Evolutionary conservation across 1,284 basidiomycete genomes (phyloP), one percentile per base, ranked within the genome.

Genomic region (Papiliotrema laurentii): DNA sequence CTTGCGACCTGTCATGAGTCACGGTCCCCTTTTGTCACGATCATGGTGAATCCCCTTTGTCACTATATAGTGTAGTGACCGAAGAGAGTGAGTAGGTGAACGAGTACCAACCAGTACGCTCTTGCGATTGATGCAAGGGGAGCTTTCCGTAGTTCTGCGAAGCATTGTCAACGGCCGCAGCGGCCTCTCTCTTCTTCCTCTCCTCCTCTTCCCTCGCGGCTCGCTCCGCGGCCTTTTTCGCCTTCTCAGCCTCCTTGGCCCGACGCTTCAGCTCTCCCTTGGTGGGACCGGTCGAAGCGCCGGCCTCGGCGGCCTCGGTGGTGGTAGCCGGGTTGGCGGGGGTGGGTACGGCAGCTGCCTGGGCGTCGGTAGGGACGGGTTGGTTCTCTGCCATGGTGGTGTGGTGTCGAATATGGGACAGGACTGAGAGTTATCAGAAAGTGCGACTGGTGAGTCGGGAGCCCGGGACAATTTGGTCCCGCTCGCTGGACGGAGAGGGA

Each of bases 251-350:
- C 54, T 88, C 86, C 73, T 94, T 96, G 26, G 87, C 88, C 28
- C 84, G 82, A 77, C 93, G 96, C 79, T 97, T 97, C 56, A 92
- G 76, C 66, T 94, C 91, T 68, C 80, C 90, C 76, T 97, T 97
- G 51, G 86, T 85, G 6, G 86, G 85, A 26, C 67, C 69, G 47
- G 61, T 56, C 41, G 66, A 52, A 5, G n/a, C 52, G 18, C 28
- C 46, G n/a, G 26, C 25, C 9, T 27, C 14, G 37, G 45, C 45
- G 27, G 31, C 28, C 28, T 46, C 55, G 42, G 54, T 49, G 45
- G 41, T 18, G 18, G 30, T 38, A 6, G 47, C 49, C 2, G 51
- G 46, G 33, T 49, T 37, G 25, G 50, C 50, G 18, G 53, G 31
- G 16, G 50, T 40, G n/a, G 48, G 35, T 13, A 48, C 48, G 10